These are phyloP conservation scores for Boletus sp. DNA, from an alignment of 768 basidiomycete genomes.

Conservation along the genomic window DNA sequence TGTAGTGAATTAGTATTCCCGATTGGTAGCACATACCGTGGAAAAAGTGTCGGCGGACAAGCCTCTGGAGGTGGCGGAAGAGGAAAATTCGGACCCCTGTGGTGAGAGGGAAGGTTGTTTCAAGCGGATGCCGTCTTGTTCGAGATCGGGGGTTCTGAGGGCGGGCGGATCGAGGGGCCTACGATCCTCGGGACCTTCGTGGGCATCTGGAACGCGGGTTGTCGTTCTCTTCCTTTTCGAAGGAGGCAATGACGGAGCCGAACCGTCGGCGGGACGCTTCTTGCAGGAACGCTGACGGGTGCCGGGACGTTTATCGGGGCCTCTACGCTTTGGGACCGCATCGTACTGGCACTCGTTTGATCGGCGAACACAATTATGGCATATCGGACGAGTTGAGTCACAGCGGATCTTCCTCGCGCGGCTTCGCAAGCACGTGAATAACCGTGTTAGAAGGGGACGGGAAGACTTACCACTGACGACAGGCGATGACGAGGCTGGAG, in stretches of 20 bases:
- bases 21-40: constrained; percentile 20
- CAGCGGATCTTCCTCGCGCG: constrained; percentile 84
- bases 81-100: constrained; percentile 30
- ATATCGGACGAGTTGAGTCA: constrained; percentile 78
- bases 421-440: constrained; percentile 46
- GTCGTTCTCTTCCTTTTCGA: constrained; percentile 52
- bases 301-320: constrained; percentile 84
- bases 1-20: background rate
- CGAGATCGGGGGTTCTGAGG: constrained; percentile 27
- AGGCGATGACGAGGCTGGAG: constrained; percentile 76
- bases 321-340: constrained; percentile 74
- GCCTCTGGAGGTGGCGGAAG: constrained; percentile 27
- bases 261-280: constrained; percentile 63
- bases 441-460: constrained; percentile 28
- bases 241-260: constrained; percentile 49
- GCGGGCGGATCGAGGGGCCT: constrained; percentile 26
- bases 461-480: constrained; percentile 71
- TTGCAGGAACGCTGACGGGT: constrained; percentile 83
- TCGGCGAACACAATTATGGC: constrained; percentile 79
- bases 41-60: constrained; percentile 27
- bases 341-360: constrained; percentile 80
- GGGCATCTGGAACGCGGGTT: constrained; percentile 32
- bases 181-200: constrained; percentile 30
- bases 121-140: constrained; percentile 24
- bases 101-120: constrained; percentile 34